These are phyloP conservation scores for Salix caprea DNA, from an alignment of 345 rosid genomes.

Conservation along the genomic window DNA sequence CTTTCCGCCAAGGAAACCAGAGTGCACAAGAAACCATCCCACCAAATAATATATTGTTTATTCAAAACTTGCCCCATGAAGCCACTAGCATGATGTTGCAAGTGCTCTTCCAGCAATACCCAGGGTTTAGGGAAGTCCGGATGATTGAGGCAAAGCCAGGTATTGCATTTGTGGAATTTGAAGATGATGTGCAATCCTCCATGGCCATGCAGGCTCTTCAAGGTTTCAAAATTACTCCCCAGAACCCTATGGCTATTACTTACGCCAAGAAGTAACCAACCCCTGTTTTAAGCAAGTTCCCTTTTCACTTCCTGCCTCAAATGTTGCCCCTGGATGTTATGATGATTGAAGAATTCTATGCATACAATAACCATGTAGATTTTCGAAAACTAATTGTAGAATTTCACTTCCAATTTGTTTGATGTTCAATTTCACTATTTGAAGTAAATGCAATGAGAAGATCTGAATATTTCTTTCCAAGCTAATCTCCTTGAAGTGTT, in stretches of 20 bases:
- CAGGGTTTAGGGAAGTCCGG: conserved; percentile 88
- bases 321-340: background rate
- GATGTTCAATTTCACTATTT: background rate
- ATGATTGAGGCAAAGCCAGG: conserved; percentile 94
- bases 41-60: conserved; percentile 78
- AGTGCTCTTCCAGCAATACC: conserved; percentile 68
- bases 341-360: conserved; percentile 4
- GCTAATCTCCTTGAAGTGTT: background rate
- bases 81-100: conserved; percentile 85
- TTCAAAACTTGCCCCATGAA: conserved; percentile 86
- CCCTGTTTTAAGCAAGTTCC: background rate
- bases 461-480: background rate
- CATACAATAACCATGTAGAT: conserved; percentile 2
- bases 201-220: conserved; percentile 91
- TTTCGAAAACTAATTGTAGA: background rate
- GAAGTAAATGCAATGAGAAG: background rate
- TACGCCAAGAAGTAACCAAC: conserved; percentile 75
- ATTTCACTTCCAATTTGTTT: background rate
- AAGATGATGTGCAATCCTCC: conserved; percentile 76
- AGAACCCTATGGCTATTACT: conserved; percentile 73
- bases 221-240: conserved; percentile 82
- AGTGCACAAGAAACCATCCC: conserved; percentile 52
- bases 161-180: conserved; percentile 87
- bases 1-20: conserved; percentile 44
- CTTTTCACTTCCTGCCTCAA: background rate